Evolutionary conservation across 2,329 filamentous ascomycete genomes (phyloP).

Genomic region (Eurotiales sp.): DNA sequence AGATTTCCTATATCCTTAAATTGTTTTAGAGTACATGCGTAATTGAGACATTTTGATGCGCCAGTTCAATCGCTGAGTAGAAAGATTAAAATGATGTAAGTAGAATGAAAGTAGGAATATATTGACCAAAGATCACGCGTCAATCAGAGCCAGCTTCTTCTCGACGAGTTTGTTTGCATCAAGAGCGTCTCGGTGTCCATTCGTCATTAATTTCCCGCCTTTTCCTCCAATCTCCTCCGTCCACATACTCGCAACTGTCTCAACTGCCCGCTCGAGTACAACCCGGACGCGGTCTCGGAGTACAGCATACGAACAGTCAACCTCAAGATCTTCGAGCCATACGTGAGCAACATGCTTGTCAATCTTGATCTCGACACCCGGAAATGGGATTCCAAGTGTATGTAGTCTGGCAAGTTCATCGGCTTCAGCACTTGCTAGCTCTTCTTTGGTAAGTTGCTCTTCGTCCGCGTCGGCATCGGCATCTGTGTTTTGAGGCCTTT

Average conservation of each 20-base stretch:
- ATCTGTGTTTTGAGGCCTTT: conserved; percentile 22
- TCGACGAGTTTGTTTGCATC: conserved; percentile 5
- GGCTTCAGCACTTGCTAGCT: conserved; percentile 54
- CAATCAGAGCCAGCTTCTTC: conserved; percentile 14
- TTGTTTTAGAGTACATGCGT: too few species aligned
- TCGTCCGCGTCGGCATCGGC: conserved; percentile 34
- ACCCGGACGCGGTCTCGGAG: conserved; percentile 81
- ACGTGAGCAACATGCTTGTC: conserved; percentile 84
- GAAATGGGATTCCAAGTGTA: conserved; percentile 81
- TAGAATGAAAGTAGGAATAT: too few species aligned
- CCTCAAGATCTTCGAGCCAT: conserved; percentile 87
- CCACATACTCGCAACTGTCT: conserved; percentile 74
- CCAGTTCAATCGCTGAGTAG: too few species aligned
- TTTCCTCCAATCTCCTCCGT: conserved; percentile 20
- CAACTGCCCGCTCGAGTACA: conserved; percentile 84
- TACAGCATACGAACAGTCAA: conserved; percentile 76
- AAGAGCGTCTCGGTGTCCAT: conserved; percentile 3
- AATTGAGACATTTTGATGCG: too few species aligned
- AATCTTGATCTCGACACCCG: conserved; percentile 79
- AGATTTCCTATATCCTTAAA: too few species aligned
- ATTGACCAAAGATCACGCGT: conserved; percentile 6
- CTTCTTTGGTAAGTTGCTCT: conserved; percentile 50
- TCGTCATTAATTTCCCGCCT: conserved; percentile 1
- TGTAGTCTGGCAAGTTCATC: conserved; percentile 75
- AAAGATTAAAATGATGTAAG: too few species aligned